These are phyloP conservation scores for Sclerotiophoma versabilis DNA, from an alignment of 2,329 filamentous ascomycete species.

Conservation along the genomic window DNA sequence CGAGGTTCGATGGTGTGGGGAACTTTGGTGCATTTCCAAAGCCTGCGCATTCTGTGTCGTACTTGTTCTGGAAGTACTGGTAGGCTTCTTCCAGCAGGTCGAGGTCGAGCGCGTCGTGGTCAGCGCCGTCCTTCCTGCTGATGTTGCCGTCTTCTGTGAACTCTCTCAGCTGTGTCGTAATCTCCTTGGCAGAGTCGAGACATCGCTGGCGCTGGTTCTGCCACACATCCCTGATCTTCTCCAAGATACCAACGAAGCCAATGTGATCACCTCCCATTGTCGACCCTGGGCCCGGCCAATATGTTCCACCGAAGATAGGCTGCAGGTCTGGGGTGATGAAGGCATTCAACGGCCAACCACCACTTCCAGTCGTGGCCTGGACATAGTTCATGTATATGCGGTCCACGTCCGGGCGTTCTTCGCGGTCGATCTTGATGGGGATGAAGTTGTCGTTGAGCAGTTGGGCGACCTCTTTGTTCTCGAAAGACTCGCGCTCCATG, in stretches of 20 bases:
- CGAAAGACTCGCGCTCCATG: slow-evolving; percentile 92
- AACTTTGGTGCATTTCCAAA: slow-evolving; percentile 85
- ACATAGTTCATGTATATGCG: slow-evolving; percentile 99
- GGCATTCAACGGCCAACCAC: slow-evolving; percentile 96
- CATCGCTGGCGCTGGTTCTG: slow-evolving; percentile 82
- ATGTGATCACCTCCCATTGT: slow-evolving; percentile 62
- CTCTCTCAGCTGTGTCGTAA: slow-evolving; percentile 79
- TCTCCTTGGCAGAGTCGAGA: slow-evolving; percentile 81
- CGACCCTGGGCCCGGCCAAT: slow-evolving; percentile 85
- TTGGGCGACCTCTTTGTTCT: slow-evolving; percentile 78
- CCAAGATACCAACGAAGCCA: slow-evolving; percentile 83
- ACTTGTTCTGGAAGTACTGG: slow-evolving; percentile 45
- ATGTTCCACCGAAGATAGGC: slow-evolving; percentile 94
- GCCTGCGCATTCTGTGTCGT: slow-evolving; percentile 55
- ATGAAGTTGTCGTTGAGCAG: slow-evolving; percentile 88
- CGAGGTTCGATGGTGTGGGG: slow-evolving; percentile 82
- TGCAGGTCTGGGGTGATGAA: slow-evolving; percentile 93
- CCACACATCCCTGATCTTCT: slow-evolving; percentile 80
- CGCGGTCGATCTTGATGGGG: slow-evolving; percentile 89
- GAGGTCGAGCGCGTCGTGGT: slow-evolving; percentile 78
- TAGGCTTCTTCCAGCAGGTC: slow-evolving; percentile 92
- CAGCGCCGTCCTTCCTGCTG: slow-evolving; percentile 51
- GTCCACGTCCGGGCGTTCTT: slow-evolving; percentile 93
- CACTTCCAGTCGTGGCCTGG: slow-evolving; percentile 86
- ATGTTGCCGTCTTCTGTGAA: slow-evolving; percentile 89